Evolutionary conservation across 768 basidiomycete genomes (phyloP), one percentile per base, ranked within the genome.

Genomic region (Russula lepida): DNA sequence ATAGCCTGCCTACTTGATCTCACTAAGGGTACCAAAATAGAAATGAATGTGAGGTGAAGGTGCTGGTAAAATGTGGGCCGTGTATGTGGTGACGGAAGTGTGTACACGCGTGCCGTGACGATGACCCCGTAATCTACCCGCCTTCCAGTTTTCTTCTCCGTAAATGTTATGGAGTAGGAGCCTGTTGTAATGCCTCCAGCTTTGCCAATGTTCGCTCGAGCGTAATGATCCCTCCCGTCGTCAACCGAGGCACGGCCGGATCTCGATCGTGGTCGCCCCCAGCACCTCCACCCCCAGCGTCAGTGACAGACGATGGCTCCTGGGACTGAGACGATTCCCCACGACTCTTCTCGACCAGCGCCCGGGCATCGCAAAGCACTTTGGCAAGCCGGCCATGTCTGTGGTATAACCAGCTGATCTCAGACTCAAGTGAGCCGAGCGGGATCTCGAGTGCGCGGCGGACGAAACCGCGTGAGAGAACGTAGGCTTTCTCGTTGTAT

Each of bases 401-500:
- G 72, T 82, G 78, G 72, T 94, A 97, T 60, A 92, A 74, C 79
- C 85, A 84, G 23, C 73, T 74, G 57, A 97, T 80, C 72, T 94
- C 94, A 4, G 74, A 66, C 61, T 87, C 86, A 28, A 97, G 74
- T 8, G 84, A 81, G 39, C 83, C 79, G 4, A 84, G 81, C 23
- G 92, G 90, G 28, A 86, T 76, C 74, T 92, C 89, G 30, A 95
- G 82, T 13, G 93, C 93, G 19, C 89, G 85, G n/a, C 88, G 85
- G 52, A 95, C 84, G 70, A 95, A 97, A 8, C 86, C 89, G 32
- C 93, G 81, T 12, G 93, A 92, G 43, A 95, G 79, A 41, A 95
- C 90, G 67, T 89, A 95, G 5, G 92, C 92, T 71, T 94, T 94
- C 74, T 97, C 94, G 71, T 80, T 94, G 75, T 97, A 95, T 13